These are phyloP conservation scores for Rhodosporidiobolus odoratus DNA, from an alignment of 768 basidiomycete species.

Conservation along the genomic window DNA sequence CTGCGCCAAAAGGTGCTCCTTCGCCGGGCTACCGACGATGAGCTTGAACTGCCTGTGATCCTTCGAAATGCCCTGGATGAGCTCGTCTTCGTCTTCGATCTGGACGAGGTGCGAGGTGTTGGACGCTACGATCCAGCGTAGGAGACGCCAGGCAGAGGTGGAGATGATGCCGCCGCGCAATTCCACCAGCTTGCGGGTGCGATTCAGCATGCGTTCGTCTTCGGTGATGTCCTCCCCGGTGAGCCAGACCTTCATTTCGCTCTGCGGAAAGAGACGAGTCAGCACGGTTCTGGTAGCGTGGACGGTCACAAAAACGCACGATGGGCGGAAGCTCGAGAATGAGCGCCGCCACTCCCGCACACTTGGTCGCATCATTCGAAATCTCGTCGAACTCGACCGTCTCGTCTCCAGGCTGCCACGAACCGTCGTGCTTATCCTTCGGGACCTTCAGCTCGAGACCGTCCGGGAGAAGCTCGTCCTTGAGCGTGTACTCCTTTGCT, in stretches of 20 bases:
- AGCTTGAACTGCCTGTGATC: conserved; percentile 63
- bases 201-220: conserved; percentile 53
- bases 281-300: conserved; percentile 49
- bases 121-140: conserved; percentile 61
- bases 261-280: conserved; percentile 48
- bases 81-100: conserved; percentile 56
- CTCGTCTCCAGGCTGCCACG: not conserved
- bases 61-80: conserved; percentile 56
- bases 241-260: conserved; percentile 57
- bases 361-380: not conserved
- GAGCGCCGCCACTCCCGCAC: conserved; percentile 13
- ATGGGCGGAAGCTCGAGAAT: conserved; percentile 33
- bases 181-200: conserved; percentile 55
- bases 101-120: conserved; percentile 68
- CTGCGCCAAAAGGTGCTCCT: conserved; percentile 60
- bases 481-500: conserved; percentile 56
- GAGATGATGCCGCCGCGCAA: conserved; percentile 54
- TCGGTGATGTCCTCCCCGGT: conserved; percentile 40
- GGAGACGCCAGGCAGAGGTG: conserved; percentile 61
- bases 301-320: conserved; percentile 50
- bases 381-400: conserved; percentile 27
- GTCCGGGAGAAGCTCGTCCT: conserved; percentile 60
- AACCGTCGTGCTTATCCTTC: conserved; percentile 19
- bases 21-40: conserved; percentile 65
- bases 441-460: conserved; percentile 56